Base-by-base conservation (phyloP, 371 early-diverging fungal genomes). In the Mortierella sp. region DNA sequence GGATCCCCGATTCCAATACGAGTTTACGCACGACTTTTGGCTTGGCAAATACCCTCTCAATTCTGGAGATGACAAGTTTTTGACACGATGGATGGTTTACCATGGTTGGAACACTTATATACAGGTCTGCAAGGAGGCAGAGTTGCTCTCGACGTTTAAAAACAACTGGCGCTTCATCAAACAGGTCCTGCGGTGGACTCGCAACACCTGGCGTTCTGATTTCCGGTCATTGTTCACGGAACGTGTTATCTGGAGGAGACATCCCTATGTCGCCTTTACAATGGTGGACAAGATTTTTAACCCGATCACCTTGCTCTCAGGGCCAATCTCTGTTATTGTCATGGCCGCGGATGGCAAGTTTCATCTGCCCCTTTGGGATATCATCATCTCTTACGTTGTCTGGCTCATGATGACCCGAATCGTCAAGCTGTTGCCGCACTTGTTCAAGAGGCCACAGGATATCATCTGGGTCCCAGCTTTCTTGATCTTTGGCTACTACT, bases 191-290 rank as follows among this genome's bases (percentile, higher is more conserved):
- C 81, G 91, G 26, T 91, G 90, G 91, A 91, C 91, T 7, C 84
- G 91, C 46, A 91, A 91, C 61, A 91, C 90, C 24, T 91, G 91
- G 91, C 82, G 91, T n/a, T 87, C 87, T 16, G 91, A 91, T 68
- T 84, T 87, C 41, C 78, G 88, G 21, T 86, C 86, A 2, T 52
- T 91, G 55, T 89, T 87, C 61, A 81, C 78, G 13, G 91, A 91
- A 62, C 81, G 89, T 1, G 71, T 67, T 27, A 81, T 91, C 38
- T 91, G 91, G 91, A 70, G 54, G 12, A 81, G 86, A 27, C 87
- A 91, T 60, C 91, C 91, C 8, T 91, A 83, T 73, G 89, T 89
- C 1, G 87, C 91, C 24, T 91, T 87, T 67, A 87, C 89, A 18
- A 91, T 91, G 91, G 54, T 90, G 16, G 91, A 91, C 80, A 91